Base-by-base conservation (phyloP, 2,329 filamentous ascomycete genomes). In the Fusarium miscanthi region DNA sequence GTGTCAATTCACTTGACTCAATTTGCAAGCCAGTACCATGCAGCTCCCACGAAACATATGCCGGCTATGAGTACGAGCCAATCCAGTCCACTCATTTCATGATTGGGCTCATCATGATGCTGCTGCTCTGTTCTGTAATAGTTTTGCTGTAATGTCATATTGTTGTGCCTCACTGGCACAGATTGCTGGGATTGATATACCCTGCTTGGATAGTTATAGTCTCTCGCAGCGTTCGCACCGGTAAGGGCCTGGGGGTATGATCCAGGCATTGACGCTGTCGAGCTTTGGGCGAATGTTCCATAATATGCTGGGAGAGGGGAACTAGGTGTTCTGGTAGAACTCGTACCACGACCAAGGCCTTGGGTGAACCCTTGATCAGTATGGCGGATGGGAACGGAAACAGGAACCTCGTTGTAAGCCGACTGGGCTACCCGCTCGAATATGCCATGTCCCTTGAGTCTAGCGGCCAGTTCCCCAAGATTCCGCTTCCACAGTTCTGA, bases 401-500 rank as follows among this genome's bases (percentile, higher is more conserved):
- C 13, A 13, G 40, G 30, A 19, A 17, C 31, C 8, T 46, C 30
- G 23, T 23, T 19, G 8, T 13, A 17, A 30, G 40, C 10, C 7
- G 40, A 27, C 16, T 46, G 40, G 14, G 7, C 38, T n/a, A 2
- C 19, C 7, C 8, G 40, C 23, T 57, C 40, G 13, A 57, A 46
- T 46, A 57, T 46, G 7, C 40, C 40, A 37, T 57, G 53, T 2
- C 40, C 53, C 10, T 3, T 10, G 6, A 57, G 19, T 16, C 31
- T 46, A 21, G n/a, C 4, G 6, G 17, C 31, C 8, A 57, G 53
- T n/a, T 35, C 30, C n/a, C 17, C 13, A 19, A 57, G 5, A 16
- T 46, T 57, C 6, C 5, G n/a, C 31, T 57, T 46, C 53, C 53
- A 57, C 10, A 57, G n/a, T 37, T 48, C 53, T 25, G 53, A 48